Evolutionary conservation across 441 rosid species (phyloP).

Genomic region (Monsonia emarginata): DNA sequence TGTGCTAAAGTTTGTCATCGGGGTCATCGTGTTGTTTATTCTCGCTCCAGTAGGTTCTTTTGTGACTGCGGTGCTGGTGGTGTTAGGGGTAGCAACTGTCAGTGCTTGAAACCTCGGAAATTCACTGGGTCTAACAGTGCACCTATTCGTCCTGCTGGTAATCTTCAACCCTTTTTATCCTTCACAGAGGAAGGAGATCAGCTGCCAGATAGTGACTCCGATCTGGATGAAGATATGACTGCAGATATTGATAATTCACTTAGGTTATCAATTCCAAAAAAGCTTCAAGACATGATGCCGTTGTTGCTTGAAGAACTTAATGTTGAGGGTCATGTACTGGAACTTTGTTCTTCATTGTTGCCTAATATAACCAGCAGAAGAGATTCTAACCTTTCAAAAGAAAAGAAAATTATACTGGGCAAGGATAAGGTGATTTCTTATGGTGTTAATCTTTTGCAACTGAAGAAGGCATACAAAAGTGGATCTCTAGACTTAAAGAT

Average conservation of each 20-base stretch:
- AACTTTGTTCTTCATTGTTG: constrained; percentile 66
- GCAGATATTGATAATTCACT: constrained; percentile 50
- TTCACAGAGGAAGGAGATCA: constrained; percentile 78
- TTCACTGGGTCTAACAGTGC: constrained; percentile 56
- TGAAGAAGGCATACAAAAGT: constrained; percentile 96
- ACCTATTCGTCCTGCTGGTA: constrained; percentile 47
- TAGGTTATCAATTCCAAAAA: constrained; percentile 64
- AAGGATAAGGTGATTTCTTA: constrained; percentile 76
- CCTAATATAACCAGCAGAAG: constrained; percentile 76
- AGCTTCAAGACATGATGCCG: constrained; percentile 57
- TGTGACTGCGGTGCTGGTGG: constrained; percentile 99
- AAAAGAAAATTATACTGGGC: constrained; percentile 62
- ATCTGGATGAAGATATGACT: constrained; percentile 71
- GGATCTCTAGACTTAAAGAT: constrained; percentile 96
- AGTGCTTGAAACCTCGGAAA: constrained; percentile 96
- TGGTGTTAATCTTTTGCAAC: constrained; percentile 76
- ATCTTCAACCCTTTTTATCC: constrained; percentile 72
- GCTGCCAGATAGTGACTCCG: constrained; percentile 91
- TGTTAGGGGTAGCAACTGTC: constrained; percentile 97
- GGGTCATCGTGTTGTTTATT: constrained; percentile 99
- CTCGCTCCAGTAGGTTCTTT: constrained; percentile 95
- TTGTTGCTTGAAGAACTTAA: constrained; percentile 71
- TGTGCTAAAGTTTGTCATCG: constrained; percentile 99
- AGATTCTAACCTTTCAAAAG: constrained; percentile 61
- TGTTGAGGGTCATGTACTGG: constrained; percentile 67